A percentile compares a stretch with the other conserved stretches of the same genome.
phyloP scores from a whole-genome alignment of 371 early-diverging fungal species.

The Syncephalis fuscata region DNA sequence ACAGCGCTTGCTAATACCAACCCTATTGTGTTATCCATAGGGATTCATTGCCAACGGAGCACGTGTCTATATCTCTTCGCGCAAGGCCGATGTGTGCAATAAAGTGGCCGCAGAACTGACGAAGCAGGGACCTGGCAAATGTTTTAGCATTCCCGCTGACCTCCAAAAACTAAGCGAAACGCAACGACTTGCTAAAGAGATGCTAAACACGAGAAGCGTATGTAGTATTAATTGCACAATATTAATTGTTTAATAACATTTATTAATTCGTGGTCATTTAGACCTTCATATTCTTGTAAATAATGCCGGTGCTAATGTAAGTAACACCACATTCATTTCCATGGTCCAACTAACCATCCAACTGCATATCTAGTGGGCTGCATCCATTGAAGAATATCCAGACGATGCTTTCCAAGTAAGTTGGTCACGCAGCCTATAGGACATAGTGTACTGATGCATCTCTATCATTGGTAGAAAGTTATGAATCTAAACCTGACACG shows the following conservation, averaged over 20 bases:
- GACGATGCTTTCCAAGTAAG: conserved; percentile 34
- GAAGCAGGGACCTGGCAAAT: conserved; percentile 44
- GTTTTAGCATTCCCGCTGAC: conserved; percentile 62
- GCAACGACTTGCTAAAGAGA: conserved; percentile 31
- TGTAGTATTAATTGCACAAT: too few relatives aligned
- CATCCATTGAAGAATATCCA: conserved; percentile 37
- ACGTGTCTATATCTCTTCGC: conserved; percentile 55
- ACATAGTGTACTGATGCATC: neutral
- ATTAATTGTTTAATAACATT: neutral
- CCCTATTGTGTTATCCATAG: conserved; percentile 7
- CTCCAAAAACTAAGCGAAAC: conserved; percentile 43
- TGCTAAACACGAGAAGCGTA: conserved; percentile 34
- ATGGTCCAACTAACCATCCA: neutral
- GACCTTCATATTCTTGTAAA: conserved; percentile 75
- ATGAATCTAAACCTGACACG: conserved; percentile 80
- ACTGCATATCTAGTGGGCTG: conserved; percentile 27
- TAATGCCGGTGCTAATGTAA: conserved; percentile 64
- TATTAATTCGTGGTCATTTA: neutral
- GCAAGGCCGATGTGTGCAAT: conserved; percentile 39
- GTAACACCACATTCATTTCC: neutral
- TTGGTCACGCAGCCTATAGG: neutral
- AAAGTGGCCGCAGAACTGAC: conserved; percentile 39
- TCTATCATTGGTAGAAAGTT: conserved; percentile 28
- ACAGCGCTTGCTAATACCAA: too few relatives aligned
- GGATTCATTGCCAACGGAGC: conserved; percentile 62